Base-by-base conservation (phyloP, 441 rosid genomes). In the Biscutella laevigata region DNA sequence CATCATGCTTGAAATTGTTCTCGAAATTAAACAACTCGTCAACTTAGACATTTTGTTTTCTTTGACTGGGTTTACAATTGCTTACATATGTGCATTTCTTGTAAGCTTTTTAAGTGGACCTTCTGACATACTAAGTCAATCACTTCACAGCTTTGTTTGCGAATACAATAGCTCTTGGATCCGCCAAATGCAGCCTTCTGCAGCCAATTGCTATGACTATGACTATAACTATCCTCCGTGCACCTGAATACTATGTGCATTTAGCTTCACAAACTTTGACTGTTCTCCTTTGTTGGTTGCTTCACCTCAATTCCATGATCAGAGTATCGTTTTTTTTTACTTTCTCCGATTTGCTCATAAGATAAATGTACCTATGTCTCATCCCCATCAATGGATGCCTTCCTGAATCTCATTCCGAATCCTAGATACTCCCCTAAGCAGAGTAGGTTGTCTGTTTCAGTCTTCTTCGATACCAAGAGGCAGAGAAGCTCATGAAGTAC, bases 311-410 rank as follows among this genome's bases (percentile, higher is more conserved):
- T 34, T 20, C 28, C 48, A 43, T 14, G 40, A 62, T 48, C 43
- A 46, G 12, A 55, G 58, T 46, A 55, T 34, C 48, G 49, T 44
- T 71, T 76, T 27, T 59, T 65, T 11, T 22, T n/a, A n/a, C 52
- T 45, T 35, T 70, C 43, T 34, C 53, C 1, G 66, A 53, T 68
- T 72, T 73, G 59, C 75, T 73, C 90, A 86, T 83, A 36, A 86
- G 86, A 71, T 76, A 71, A 46, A 83, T 70, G 51, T 86, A 83
- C 67, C 81, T 71, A 73, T 75, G 77, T 60, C 97, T 68, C 79
- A 89, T 86, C 12, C 94, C 95, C 82, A 81, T 77, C 73, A 82
- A 62, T 0, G 82, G 84, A 69, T 89, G 90, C 69, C 74, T 74
- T 83, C 66, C 59, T 77, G 35, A 86, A 78, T 57, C 80, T 79